phyloP scores from a whole-genome alignment of 164 flowering plant genomes.

The Magnolia sinica region DNA sequence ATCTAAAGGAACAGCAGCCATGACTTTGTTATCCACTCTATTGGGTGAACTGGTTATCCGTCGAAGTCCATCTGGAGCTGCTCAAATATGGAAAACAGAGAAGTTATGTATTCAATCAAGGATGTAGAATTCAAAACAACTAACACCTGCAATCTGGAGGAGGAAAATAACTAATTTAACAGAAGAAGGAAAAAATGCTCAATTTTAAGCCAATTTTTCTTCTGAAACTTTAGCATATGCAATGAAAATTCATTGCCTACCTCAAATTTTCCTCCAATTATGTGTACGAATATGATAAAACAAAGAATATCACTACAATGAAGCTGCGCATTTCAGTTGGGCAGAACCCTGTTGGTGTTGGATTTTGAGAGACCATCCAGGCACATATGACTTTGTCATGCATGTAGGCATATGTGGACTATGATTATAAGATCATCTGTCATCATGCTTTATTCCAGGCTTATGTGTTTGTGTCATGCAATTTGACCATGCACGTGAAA shows the following conservation, averaged over 20 bases:
- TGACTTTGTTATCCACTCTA: conserved; percentile 17
- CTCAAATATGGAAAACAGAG: conserved; percentile 4
- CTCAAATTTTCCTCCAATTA: no score
- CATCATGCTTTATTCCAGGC: no score
- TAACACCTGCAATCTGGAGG: neutral
- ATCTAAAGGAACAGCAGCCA: conserved; percentile 12
- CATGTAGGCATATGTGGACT: no score
- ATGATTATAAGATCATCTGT: no score
- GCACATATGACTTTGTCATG: no score
- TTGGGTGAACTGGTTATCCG: conserved; percentile 15
- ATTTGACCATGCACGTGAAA: no score
- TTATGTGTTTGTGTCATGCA: no score
- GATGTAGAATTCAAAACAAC: neutral
- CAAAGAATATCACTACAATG: neutral
- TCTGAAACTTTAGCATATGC: no score
- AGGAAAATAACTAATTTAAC: neutral
- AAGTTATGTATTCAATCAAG: neutral
- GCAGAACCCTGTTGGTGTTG: no score
- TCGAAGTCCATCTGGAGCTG: conserved; percentile 31
- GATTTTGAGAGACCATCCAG: no score
- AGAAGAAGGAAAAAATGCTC: neutral
- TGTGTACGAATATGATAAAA: neutral
- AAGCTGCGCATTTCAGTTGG: no score
- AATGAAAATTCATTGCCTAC: no score
- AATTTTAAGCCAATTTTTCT: neutral